These are phyloP conservation scores for Trifolium dubium DNA, from an alignment of 306 rosid species.

Conservation along the genomic window DNA sequence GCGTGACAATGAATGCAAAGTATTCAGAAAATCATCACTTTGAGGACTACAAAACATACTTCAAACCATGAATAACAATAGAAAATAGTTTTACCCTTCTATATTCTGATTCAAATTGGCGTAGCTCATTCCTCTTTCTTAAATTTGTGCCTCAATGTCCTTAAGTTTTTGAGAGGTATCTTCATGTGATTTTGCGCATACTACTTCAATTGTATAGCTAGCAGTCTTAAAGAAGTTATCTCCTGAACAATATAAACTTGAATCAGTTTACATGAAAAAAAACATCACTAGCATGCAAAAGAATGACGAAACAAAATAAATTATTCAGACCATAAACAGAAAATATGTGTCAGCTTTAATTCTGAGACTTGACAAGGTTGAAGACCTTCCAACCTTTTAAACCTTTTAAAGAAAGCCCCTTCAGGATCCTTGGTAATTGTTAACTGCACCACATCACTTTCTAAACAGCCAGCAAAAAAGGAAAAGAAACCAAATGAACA, in stretches of 20 bases:
- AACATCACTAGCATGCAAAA: conserved; percentile 40
- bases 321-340: conserved; percentile 91
- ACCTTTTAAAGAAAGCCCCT: conserved; percentile 92
- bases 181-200: conserved; percentile 76
- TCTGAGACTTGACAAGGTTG: conserved; percentile 98
- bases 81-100: conserved; percentile 68
- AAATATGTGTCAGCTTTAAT: conserved; percentile 90
- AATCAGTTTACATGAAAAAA: conserved; percentile 8
- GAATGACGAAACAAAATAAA: conserved; percentile 41
- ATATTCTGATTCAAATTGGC: conserved; percentile 92
- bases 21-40: conserved; percentile 27
- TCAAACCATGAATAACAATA: conserved; percentile 18
- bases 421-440: conserved; percentile 99
- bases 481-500: conserved; percentile 22
- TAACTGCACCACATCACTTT: conserved; percentile 61
- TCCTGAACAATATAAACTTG: conserved; percentile 59
- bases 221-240: conserved; percentile 99
- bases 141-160: conserved; percentile 89
- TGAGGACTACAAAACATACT: conserved; percentile 30
- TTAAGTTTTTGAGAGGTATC: conserved; percentile 78
- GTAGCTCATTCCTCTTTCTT: conserved; percentile 95
- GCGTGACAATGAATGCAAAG: conserved; percentile 83
- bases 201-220: conserved; percentile 84
- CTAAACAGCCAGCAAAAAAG: conserved; percentile 27
- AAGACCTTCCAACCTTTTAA: conserved; percentile 99